phyloP scores from a whole-genome alignment of 495 filamentous ascomycete genomes.

The Daldinia decipiens region DNA sequence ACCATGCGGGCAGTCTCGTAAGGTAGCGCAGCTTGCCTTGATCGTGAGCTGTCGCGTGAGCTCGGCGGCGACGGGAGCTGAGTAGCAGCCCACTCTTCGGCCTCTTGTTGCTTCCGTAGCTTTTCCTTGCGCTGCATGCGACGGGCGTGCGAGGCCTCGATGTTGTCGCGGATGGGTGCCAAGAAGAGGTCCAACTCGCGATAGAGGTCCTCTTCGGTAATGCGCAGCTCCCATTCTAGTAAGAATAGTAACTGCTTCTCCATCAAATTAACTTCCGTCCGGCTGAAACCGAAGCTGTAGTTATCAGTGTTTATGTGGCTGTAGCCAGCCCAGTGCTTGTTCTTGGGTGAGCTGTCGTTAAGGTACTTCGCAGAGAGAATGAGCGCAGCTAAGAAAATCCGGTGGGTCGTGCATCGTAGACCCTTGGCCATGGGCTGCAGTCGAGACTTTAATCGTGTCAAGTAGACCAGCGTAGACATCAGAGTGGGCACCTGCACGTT shows the following conservation, averaged over 20 bases:
- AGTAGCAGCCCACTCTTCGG: conserved; percentile 43
- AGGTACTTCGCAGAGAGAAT: conserved; percentile 96
- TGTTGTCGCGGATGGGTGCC: conserved; percentile 73
- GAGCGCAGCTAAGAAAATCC: conserved; percentile 93
- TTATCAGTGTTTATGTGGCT: conserved; percentile 72
- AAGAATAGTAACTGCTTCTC: conserved; percentile 96
- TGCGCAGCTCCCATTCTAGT: conserved; percentile 90
- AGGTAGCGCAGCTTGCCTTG: conserved; percentile 44
- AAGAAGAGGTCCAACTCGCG: conserved; percentile 89
- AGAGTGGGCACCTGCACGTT: conserved; percentile 97
- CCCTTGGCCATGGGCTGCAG: conserved; percentile 96
- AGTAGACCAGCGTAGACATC: conserved; percentile 95
- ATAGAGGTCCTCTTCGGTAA: conserved; percentile 86
- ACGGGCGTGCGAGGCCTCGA: conserved; percentile 54
- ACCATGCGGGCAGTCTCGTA: conserved; percentile 43
- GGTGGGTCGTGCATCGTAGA: conserved; percentile 95
- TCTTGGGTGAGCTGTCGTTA: conserved; percentile 98
- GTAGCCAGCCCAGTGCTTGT: conserved; percentile 99
- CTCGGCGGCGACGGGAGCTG: conserved; percentile 52
- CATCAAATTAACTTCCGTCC: conserved; percentile 97
- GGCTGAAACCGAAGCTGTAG: conserved; percentile 87
- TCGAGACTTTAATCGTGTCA: conserved; percentile 80
- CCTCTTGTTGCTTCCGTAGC: conserved; percentile 47
- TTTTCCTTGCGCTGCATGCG: conserved; percentile 58
- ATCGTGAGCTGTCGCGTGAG: conserved; percentile 52